Percentiles rank a stretch among this genome's conserved stretches.
Conservation (phyloP, 2,329 filamentous ascomycete species). For the Fusarium sp. region DNA sequence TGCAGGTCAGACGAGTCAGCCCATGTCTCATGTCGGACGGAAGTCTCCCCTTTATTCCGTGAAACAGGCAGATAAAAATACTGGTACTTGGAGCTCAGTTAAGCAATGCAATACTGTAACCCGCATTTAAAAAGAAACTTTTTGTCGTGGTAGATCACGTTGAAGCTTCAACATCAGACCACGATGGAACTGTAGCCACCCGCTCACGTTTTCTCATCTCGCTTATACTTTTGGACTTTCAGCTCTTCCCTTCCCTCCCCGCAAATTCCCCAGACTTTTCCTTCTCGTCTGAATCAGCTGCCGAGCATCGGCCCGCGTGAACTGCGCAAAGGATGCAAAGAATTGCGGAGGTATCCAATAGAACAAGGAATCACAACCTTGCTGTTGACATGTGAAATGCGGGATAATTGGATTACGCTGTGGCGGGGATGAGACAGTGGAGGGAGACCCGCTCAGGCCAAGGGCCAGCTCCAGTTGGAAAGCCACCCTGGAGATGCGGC, state of each 20-base stretch:
- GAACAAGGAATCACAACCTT: neutral
- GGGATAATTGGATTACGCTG: conserved; percentile 31
- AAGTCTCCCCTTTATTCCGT: neutral
- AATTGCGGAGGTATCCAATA: conserved; percentile 31
- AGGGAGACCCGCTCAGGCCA: neutral
- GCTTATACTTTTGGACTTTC: neutral
- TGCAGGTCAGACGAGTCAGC: conserved; percentile 12
- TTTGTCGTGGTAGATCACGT: conserved; percentile 7
- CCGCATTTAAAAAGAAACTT: conserved; percentile 2
- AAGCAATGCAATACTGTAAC: neutral
- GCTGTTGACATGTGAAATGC: conserved; percentile 36
- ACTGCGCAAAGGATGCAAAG: neutral
- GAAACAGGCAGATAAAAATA: neutral
- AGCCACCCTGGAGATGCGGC: conserved; percentile 30
- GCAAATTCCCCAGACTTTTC: conserved; percentile 39
- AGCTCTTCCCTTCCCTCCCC: conserved; percentile 6
- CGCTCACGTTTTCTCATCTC: neutral
- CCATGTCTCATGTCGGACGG: conserved; percentile 28
- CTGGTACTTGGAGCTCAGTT: neutral
- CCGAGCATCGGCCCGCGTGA: conserved; percentile 29
- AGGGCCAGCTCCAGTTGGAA: neutral
- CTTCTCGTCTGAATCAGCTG: conserved; percentile 29
- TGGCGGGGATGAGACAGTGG: neutral
- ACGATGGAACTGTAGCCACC: conserved; percentile 4
- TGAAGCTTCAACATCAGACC: conserved; percentile 18